Evolutionary conservation across 257 asterid species (phyloP).

Genomic region (Jacaranda mimosifolia): DNA sequence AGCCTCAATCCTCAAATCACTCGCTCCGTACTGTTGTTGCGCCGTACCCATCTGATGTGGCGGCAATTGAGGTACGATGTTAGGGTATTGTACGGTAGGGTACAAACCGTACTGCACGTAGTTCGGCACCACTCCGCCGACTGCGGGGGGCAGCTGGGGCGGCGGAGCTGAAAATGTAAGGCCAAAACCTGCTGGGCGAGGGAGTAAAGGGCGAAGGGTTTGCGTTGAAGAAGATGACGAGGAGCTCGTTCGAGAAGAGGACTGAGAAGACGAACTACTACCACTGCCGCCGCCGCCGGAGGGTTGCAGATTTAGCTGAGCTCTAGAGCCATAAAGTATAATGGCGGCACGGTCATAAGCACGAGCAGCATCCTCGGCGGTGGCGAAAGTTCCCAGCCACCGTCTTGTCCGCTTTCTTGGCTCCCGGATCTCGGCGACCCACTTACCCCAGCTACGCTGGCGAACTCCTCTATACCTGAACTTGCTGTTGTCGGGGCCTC

Average conservation of each 20-base stretch:
- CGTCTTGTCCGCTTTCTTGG: constrained; percentile 78
- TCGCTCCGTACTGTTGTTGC: constrained; percentile 42
- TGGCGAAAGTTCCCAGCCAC: constrained; percentile 90
- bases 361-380: constrained; percentile 98
- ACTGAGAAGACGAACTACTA: constrained; percentile 42
- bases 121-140: constrained; percentile 11
- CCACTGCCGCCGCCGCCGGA: constrained; percentile 28
- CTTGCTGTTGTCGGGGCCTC: constrained; percentile 90
- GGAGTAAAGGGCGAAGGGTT: constrained; percentile 79
- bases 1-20: constrained; percentile 14
- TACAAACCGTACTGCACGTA: constrained; percentile 60
- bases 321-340: constrained; percentile 72
- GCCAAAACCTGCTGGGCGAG: constrained; percentile 77
- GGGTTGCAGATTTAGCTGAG: constrained; percentile 83
- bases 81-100: constrained; percentile 59
- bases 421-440: constrained; percentile 99
- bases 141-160: constrained; percentile 2
- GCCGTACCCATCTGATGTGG: constrained; percentile 26
- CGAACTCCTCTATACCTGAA: constrained; percentile 84
- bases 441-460: constrained; percentile 97
- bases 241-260: constrained; percentile 45
- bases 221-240: constrained; percentile 58
- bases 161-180: constrained; percentile 43
- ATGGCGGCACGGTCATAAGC: constrained; percentile 97
- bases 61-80: constrained; percentile 28